Percentiles rank a stretch among this genome's conserved stretches.
Evolutionary conservation across 2,329 filamentous ascomycete species (phyloP).

Genomic region (Aspergillus ustus): DNA sequence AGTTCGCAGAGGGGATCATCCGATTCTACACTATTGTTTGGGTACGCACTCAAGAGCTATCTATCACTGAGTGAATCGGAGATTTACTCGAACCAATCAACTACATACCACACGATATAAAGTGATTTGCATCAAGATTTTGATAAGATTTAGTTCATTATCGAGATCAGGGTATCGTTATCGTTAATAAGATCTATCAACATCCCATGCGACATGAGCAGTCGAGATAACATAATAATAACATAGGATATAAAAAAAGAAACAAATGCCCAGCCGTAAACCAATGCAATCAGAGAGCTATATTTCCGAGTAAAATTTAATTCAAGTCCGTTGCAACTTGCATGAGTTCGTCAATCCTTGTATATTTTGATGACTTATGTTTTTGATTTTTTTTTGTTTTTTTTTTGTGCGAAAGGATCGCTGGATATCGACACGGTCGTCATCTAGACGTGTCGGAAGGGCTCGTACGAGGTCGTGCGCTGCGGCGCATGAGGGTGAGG

Average conservation of each 20-base stretch:
- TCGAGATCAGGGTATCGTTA: slow-evolving; percentile 27
- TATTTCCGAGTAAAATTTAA: slow-evolving; percentile 11
- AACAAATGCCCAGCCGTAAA: background rate
- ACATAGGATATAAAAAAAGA: slow-evolving; percentile 3
- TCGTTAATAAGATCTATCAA: slow-evolving; percentile 26
- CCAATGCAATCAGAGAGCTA: slow-evolving; percentile 6
- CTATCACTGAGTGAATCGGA: background rate
- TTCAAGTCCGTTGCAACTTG: slow-evolving; percentile 18
- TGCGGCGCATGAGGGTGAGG: slow-evolving; percentile 33
- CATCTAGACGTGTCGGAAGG: slow-evolving; percentile 42
- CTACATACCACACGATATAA: background rate
- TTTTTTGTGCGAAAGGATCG: background rate
- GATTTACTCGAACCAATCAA: background rate
- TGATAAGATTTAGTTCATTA: slow-evolving; percentile 9
- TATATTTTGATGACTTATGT: slow-evolving; percentile 1
- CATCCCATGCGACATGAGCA: slow-evolving; percentile 12
- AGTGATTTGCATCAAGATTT: background rate
- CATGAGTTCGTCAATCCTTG: slow-evolving; percentile 22
- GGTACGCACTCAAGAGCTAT: background rate
- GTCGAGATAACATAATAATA: slow-evolving; percentile 16
- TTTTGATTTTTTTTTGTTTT: slow-evolving; percentile 11
- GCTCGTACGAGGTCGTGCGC: slow-evolving; percentile 41
- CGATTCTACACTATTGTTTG: too few species aligned
- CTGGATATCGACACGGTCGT: background rate
- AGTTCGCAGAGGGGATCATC: too few species aligned